These are phyloP conservation scores for Colletotrichum cordylinicola DNA, from an alignment of 2,329 filamentous ascomycete species.

Conservation along the genomic window DNA sequence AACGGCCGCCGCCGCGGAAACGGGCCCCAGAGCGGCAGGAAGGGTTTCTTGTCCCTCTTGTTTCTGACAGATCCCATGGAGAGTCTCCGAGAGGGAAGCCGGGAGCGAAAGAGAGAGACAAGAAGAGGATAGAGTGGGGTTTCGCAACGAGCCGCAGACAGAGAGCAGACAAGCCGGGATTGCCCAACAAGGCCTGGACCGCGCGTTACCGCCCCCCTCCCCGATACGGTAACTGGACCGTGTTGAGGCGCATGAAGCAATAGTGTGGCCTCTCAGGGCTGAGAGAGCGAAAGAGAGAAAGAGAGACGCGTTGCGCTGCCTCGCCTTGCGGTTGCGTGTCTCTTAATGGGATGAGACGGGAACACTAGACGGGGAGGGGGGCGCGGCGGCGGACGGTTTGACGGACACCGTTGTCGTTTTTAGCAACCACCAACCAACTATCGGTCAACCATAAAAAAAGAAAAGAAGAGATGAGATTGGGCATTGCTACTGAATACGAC, in stretches of 20 bases:
- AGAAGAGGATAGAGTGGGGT: neutral
- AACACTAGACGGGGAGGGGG: neutral
- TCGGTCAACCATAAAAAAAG: neutral
- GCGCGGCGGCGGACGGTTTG: neutral
- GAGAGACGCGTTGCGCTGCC: neutral
- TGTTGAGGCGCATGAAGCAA: conserved; percentile 6
- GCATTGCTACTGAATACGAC: neutral
- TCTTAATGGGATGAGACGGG: conserved; percentile 5
- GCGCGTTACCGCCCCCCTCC: neutral
- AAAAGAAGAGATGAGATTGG: neutral
- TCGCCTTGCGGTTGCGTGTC: neutral
- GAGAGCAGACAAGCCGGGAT: conserved; percentile 12
- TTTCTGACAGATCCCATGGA: neutral
- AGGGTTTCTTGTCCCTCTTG: neutral
- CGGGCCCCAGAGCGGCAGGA: neutral
- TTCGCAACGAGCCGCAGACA: conserved; percentile 7
- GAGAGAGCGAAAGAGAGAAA: neutral
- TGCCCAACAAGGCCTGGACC: neutral
- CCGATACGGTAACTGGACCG: neutral
- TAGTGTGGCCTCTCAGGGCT: conserved; percentile 2
- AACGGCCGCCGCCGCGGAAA: neutral
- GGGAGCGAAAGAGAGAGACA: neutral
- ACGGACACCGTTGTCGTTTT: neutral
- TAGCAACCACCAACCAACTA: neutral
- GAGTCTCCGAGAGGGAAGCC: neutral